Evolutionary conservation across 2,329 filamentous ascomycete genomes (phyloP).

Genomic region (Alternaria novae-zelandiae): DNA sequence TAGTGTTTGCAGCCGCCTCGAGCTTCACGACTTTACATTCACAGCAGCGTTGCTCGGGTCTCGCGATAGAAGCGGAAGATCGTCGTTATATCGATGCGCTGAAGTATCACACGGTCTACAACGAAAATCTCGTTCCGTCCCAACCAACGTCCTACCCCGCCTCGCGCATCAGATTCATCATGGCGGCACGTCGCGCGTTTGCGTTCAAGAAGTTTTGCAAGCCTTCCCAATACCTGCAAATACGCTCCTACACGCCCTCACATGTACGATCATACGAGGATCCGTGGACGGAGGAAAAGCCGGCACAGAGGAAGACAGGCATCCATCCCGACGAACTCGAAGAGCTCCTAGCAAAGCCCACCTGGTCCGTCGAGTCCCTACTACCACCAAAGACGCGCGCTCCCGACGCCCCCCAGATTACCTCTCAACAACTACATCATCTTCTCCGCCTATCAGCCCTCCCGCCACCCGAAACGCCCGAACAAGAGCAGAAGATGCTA

Average conservation of each 20-base stretch:
- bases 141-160: background rate
- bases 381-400: conserved; percentile 57
- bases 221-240: conserved; percentile 6
- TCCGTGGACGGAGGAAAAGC: background rate
- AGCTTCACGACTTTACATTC: conserved; percentile 31
- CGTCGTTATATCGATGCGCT: background rate
- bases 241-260: conserved; percentile 10
- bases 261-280: background rate
- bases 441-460: conserved; percentile 89
- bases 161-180: conserved; percentile 9
- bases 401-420: conserved; percentile 56
- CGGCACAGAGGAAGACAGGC: conserved; percentile 10
- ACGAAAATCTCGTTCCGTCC: no score
- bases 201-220: conserved; percentile 4
- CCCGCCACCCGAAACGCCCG: conserved; percentile 67
- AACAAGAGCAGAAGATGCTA: conserved; percentile 74
- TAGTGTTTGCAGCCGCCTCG: conserved; percentile 22
- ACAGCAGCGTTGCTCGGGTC: conserved; percentile 2
- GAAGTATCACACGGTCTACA: background rate
- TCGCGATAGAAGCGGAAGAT: background rate
- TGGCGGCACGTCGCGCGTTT: conserved; percentile 20
- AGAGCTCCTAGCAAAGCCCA: conserved; percentile 67
- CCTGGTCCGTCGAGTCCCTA: conserved; percentile 83
- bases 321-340: conserved; percentile 42
- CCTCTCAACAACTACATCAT: conserved; percentile 75